Conservation (phyloP, 768 basidiomycete species). For the Leccinellum rugosiceps region DNA sequence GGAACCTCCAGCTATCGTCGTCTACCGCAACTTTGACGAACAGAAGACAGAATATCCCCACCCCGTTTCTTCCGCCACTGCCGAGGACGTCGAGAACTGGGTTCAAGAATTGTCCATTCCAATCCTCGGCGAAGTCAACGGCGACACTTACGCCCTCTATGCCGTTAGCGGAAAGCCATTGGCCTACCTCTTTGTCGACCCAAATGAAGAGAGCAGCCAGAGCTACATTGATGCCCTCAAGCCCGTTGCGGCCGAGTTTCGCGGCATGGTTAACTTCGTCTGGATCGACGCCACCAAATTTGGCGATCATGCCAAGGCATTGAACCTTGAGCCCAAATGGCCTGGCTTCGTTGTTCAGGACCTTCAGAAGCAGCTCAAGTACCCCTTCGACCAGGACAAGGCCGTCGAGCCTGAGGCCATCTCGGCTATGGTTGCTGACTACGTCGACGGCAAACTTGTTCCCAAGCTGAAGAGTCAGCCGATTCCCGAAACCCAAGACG, state of each 20-base stretch:
- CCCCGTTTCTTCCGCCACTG: slow-evolving; percentile 49
- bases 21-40: slow-evolving; percentile 93
- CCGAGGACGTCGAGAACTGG: slow-evolving; percentile 71
- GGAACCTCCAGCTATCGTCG: slow-evolving; percentile 78
- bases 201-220: slow-evolving; percentile 61
- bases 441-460: slow-evolving; percentile 65
- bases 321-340: slow-evolving; percentile 91
- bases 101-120: slow-evolving; percentile 83
- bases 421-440: slow-evolving; percentile 60
- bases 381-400: slow-evolving; percentile 71
- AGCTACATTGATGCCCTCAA: slow-evolving; percentile 63
- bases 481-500: slow-evolving; percentile 79
- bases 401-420: slow-evolving; percentile 56
- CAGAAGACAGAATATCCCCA: slow-evolving; percentile 67
- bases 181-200: slow-evolving; percentile 93
- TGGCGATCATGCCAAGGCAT: slow-evolving; percentile 90
- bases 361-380: slow-evolving; percentile 80
- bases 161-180: slow-evolving; percentile 80
- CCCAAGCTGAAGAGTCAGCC: slow-evolving; percentile 90
- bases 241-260: slow-evolving; percentile 77
- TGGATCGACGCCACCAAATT: slow-evolving; percentile 97
- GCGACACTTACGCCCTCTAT: slow-evolving; percentile 90
- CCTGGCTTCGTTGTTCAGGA: slow-evolving; percentile 94
- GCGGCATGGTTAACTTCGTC: slow-evolving; percentile 92
- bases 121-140: slow-evolving; percentile 86